Evolutionary conservation across 129 eudicot genomes (phyloP).

Genomic region (Scalesia atractyloides): DNA sequence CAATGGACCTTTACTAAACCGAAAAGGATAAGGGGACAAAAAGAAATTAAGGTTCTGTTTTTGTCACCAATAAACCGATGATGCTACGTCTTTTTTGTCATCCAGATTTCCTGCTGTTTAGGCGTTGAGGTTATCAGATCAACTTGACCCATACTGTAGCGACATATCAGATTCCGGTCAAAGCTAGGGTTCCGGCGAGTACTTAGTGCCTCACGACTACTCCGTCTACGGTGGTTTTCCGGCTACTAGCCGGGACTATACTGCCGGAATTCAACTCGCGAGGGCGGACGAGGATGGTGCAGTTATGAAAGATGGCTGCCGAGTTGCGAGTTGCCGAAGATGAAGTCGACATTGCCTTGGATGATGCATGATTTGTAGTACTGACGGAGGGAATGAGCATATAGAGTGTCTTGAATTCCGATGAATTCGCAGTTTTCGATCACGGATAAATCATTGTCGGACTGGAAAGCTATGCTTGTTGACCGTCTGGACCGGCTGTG

Average conservation of each 20-base stretch:
- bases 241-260: no score
- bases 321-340: conserved; percentile 55
- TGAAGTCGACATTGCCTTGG: conserved; percentile 57
- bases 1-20: no score
- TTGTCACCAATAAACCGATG: background rate
- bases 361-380: conserved; percentile 53
- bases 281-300: conserved; percentile 46
- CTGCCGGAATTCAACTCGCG: no score
- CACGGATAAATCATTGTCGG: conserved; percentile 49
- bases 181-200: no score
- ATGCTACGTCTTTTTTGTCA: background rate
- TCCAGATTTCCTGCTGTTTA: no score
- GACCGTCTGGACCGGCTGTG: conserved; percentile 56
- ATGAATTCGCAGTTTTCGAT: conserved; percentile 52
- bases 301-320: conserved; percentile 48
- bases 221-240: no score
- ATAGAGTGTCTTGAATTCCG: conserved; percentile 62
- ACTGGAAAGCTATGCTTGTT: conserved; percentile 63
- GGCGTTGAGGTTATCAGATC: background rate
- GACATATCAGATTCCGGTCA: no score
- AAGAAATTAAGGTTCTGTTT: no score
- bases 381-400: conserved; percentile 52
- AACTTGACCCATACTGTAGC: no score
- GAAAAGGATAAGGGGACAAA: no score
- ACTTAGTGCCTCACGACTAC: no score